Base-by-base conservation (phyloP, 1,139 yeast species). In the Geotrichum australiense region DNA sequence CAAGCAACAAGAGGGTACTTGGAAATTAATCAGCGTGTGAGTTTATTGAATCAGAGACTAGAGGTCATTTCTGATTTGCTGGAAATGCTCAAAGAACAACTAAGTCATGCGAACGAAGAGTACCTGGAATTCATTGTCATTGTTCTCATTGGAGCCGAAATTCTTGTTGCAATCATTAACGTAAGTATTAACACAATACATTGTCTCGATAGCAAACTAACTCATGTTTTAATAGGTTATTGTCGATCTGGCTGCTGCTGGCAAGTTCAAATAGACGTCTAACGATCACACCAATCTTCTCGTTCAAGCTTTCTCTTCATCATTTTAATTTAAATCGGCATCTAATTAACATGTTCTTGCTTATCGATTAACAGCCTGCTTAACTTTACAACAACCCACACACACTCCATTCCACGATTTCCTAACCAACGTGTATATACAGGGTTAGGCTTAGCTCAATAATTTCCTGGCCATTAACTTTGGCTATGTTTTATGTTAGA, bases 1-100 rank as follows among this genome's bases (percentile, higher is more conserved):
- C 96, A 87, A 61, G 96, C 97, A 0, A 85, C 94, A 2, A 75
- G 97, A 58, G 96, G 96, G 0, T 91, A 91, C 59, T 65, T 89
- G 51, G 97, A 89, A 57, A 89, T 91, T 52, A 87, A 87, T 59
- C 97, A 89, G 63, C 69, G 98, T 40, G 97, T 87, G 1, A 82
- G 86, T 30, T 66, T 91, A 42, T 68, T 91, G 46, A 91, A 91
- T 57, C 96, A 93, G 58, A 71, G 98, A 48, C 66, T 91, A 34
- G 97, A 91, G 57, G 97, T 91, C 14, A 86, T 91, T 43, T 80
- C 94, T 4, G 98, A 91, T 63, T 71, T 91, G 54, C 67, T 91
- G 50, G 96, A 86, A 59, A 89, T 91, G 97, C 73, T 91, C 55
- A 91, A 91, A 61, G 98, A 91, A 58, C 98, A 91, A 63, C 71